Evolutionary conservation across 1,139 yeast species (phyloP).

Genomic region (Magnusiomyces paraingens): DNA sequence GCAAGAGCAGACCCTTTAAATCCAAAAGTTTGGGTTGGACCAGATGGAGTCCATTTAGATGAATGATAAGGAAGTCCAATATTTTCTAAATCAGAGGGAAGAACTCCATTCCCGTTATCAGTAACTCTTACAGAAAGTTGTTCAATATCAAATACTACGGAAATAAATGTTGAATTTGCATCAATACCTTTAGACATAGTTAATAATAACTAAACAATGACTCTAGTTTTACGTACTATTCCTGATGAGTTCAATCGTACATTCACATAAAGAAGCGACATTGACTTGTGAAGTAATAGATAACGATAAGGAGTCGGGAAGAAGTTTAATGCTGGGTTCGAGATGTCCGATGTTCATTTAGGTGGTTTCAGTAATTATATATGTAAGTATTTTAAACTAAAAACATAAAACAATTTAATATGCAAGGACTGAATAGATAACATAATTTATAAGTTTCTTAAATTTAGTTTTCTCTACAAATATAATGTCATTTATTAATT

Average conservation of each 20-base stretch:
- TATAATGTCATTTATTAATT: too few species aligned
- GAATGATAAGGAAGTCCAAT: conserved; percentile 34
- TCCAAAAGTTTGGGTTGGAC: conserved; percentile 31
- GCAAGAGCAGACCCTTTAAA: conserved; percentile 32
- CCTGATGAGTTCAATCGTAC: conserved; percentile 26
- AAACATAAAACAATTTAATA: too few species aligned
- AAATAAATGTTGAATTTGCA: conserved; percentile 43
- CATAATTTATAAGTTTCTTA: too few species aligned
- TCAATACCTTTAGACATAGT: conserved; percentile 34
- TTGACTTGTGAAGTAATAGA: conserved; percentile 11
- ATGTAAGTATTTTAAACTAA: too few species aligned
- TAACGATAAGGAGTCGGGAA: conserved; percentile 2
- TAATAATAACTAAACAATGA: background rate
- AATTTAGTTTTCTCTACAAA: too few species aligned
- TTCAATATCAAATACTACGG: conserved; percentile 37
- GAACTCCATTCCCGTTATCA: conserved; percentile 52
- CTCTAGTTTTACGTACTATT: conserved; percentile 20
- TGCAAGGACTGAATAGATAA: too few species aligned
- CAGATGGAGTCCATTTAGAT: conserved; percentile 41
- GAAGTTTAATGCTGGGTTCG: background rate
- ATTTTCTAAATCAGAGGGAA: conserved; percentile 44
- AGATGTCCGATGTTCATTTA: background rate
- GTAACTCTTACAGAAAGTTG: conserved; percentile 39
- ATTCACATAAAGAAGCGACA: conserved; percentile 17
- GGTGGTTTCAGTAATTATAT: background rate